These are phyloP conservation scores for Nigrograna mackinnonii DNA, from an alignment of 2,329 filamentous ascomycete genomes.

Conservation along the genomic window DNA sequence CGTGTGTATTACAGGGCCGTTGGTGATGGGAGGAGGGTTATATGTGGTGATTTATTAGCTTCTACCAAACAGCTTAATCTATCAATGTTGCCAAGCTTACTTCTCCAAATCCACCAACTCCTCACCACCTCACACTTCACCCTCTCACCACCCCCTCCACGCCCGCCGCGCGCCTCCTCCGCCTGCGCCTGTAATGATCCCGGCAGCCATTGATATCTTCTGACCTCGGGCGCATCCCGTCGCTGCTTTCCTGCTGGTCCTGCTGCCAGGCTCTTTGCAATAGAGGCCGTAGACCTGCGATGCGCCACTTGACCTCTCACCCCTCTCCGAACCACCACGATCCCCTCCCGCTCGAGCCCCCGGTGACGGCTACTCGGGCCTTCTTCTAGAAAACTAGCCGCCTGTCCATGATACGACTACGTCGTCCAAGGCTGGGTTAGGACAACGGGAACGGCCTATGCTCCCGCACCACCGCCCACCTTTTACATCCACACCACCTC, in stretches of 20 bases:
- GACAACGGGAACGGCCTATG: slow-evolving; percentile 2
- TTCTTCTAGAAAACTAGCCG: neutral
- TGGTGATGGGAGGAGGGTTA: too few relatives aligned
- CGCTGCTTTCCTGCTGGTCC: slow-evolving; percentile 1
- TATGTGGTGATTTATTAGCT: too few relatives aligned
- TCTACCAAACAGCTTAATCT: too few relatives aligned
- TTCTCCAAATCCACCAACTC: too few relatives aligned
- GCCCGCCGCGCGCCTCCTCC: slow-evolving; percentile 1
- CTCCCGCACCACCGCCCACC: too few relatives aligned
- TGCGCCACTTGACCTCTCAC: neutral
- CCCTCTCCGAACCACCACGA: neutral
- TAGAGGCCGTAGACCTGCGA: neutral
- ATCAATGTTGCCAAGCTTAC: too few relatives aligned
- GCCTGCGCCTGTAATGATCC: neutral
- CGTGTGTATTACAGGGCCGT: too few relatives aligned
- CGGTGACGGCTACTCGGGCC: slow-evolving; percentile 1
- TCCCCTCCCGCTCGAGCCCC: neutral
- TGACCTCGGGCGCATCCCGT: neutral
- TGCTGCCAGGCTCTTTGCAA: neutral
- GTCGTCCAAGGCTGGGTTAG: neutral
- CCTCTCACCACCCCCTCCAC: slow-evolving; percentile 1
- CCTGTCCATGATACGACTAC: slow-evolving; percentile 23
- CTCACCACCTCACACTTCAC: slow-evolving; percentile 1
- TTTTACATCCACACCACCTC: slow-evolving; percentile 1
- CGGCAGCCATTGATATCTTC: neutral